Evolutionary conservation across 306 rosid genomes (phyloP).

Genomic region (Lathyrus sativus): DNA sequence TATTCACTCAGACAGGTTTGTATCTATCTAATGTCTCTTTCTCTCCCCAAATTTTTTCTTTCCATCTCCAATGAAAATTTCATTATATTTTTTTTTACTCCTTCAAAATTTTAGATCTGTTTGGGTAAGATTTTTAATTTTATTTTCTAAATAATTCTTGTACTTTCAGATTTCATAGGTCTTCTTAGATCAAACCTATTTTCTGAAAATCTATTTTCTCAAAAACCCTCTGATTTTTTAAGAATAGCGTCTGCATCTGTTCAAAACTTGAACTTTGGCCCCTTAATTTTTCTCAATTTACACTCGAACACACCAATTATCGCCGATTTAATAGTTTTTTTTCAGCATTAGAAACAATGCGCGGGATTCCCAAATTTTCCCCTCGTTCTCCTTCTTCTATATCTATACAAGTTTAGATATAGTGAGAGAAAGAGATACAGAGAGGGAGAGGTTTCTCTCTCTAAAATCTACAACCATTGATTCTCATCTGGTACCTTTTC

Average conservation of each 20-base stretch:
- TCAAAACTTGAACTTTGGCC: constrained; percentile 59
- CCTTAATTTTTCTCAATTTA: constrained; percentile 37
- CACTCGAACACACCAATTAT: not conserved
- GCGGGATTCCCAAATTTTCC: constrained; percentile 45
- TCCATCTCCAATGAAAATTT: constrained; percentile 16
- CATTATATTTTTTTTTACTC: not conserved
- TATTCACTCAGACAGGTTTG: constrained; percentile 35
- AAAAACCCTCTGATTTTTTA: constrained; percentile 36
- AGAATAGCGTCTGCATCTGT: constrained; percentile 55
- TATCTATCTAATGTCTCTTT: no score
- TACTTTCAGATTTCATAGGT: not conserved
- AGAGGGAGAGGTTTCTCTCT: constrained; percentile 15
- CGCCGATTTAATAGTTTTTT: constrained; percentile 15
- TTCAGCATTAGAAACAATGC: constrained; percentile 35
- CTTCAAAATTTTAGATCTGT: constrained; percentile 4
- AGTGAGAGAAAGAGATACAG: constrained; percentile 15
- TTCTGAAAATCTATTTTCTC: no score
- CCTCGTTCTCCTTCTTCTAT: not conserved
- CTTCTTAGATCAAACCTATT: constrained; percentile 1
- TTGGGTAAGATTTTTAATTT: not conserved
- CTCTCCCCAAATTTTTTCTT: not conserved
- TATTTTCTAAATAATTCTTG: constrained; percentile 16
- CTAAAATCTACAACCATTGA: constrained; percentile 38
- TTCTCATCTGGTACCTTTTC: constrained; percentile 40
- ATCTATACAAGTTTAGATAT: not conserved